Percentiles rank a stretch among this genome's conserved stretches.
Conservation (phyloP, 2,329 filamentous ascomycete genomes). For the Paecilomyces variotii region DNA sequence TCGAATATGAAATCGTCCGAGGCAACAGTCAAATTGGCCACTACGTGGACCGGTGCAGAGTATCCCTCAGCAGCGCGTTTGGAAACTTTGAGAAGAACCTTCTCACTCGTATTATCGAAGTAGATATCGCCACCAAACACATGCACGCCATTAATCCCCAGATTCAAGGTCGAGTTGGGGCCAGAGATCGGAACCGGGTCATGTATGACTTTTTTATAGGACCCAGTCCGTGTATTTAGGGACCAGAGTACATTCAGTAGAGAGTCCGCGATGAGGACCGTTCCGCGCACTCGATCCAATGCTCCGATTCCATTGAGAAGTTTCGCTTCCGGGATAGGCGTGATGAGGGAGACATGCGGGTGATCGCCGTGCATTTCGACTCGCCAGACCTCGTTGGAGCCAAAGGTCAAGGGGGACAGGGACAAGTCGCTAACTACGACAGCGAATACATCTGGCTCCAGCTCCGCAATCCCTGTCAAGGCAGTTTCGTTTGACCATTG, state of each 20-base stretch:
- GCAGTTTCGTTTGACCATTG: constrained; percentile 8
- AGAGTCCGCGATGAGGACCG: constrained; percentile 11
- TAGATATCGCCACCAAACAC: constrained; percentile 5
- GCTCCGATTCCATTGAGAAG: constrained; percentile 13
- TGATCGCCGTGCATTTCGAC: constrained; percentile 7
- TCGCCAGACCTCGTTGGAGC: background rate
- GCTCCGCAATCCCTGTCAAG: constrained; percentile 12
- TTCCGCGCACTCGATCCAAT: constrained; percentile 6
- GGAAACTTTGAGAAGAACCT: constrained; percentile 5
- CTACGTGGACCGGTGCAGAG: constrained; percentile 2
- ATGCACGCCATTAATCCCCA: constrained; percentile 13
- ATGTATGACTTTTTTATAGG: constrained; percentile 4
- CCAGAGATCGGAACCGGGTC: constrained; percentile 1
- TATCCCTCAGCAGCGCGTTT: constrained; percentile 1
- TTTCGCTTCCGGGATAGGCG: constrained; percentile 7
- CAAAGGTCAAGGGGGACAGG: constrained; percentile 3
- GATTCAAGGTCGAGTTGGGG: constrained; percentile 3
- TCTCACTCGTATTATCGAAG: constrained; percentile 8
- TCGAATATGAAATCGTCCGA: constrained; percentile 12
- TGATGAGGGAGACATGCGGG: constrained; percentile 1
- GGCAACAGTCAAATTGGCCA: constrained; percentile 3
- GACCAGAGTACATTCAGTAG: constrained; percentile 9
- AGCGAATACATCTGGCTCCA: constrained; percentile 10
- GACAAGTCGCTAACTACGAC: constrained; percentile 12
- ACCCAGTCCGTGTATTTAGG: constrained; percentile 8